A percentile compares a stretch with the other conserved stretches of the same genome.
phyloP scores from a whole-genome alignment of 768 basidiomycete species.

The Panellus pusillus region DNA sequence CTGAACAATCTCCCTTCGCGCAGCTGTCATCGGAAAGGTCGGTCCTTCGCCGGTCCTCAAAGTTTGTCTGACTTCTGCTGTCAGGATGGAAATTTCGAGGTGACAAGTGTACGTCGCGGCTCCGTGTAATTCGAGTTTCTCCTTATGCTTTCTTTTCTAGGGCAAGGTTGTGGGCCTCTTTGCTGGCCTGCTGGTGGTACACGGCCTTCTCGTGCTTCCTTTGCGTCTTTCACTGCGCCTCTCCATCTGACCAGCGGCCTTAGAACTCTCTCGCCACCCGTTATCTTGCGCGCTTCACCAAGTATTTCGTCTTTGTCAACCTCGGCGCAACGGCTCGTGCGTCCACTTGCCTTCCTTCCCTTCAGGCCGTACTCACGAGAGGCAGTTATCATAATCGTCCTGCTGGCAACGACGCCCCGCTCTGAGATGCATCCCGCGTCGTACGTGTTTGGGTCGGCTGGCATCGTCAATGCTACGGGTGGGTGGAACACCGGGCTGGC shows the following conservation, averaged over 20 bases:
- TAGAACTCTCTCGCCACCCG: slow-evolving; percentile 75
- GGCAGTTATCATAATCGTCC: slow-evolving; percentile 79
- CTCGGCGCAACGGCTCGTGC: slow-evolving; percentile 71
- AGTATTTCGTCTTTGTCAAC: slow-evolving; percentile 84
- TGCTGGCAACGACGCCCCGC: slow-evolving; percentile 72
- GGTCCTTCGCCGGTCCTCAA: not conserved
- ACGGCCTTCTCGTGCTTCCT: slow-evolving; percentile 62
- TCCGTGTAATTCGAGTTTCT: not conserved
- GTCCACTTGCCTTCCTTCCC: slow-evolving; percentile 21
- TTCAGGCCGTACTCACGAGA: slow-evolving; percentile 4
- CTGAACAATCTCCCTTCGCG: not conserved
- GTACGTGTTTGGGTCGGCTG: slow-evolving; percentile 77
- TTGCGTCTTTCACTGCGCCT: not conserved
- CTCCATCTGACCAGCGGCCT: slow-evolving; percentile 1
- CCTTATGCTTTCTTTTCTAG: slow-evolving; percentile 23
- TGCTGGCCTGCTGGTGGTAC: slow-evolving; percentile 69
- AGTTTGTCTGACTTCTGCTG: slow-evolving; percentile 1
- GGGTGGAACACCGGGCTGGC: slow-evolving; percentile 79
- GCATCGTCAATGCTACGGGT: slow-evolving; percentile 78
- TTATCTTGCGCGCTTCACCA: slow-evolving; percentile 71
- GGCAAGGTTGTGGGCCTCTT: slow-evolving; percentile 82
- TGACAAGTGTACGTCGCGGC: slow-evolving; percentile 44
- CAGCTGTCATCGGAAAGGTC: slow-evolving; percentile 53
- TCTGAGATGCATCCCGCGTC: slow-evolving; percentile 77
- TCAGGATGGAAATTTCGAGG: slow-evolving; percentile 55